Base-by-base conservation (phyloP, 208 protist genomes). In the Leishmania gerbilli region DNA sequence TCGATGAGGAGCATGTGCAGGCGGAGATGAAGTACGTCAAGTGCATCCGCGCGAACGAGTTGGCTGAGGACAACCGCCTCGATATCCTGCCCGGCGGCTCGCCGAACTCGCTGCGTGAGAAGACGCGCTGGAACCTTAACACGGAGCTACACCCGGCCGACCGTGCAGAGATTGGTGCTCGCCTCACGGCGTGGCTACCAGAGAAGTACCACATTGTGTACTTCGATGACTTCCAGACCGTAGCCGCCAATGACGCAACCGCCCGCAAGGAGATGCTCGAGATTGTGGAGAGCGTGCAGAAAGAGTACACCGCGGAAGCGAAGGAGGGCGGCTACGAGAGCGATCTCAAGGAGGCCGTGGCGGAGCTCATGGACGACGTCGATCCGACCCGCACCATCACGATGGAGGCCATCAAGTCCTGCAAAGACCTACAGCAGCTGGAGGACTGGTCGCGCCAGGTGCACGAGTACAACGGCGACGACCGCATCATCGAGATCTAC, bases 151-250 rank as follows among this genome's bases (percentile, higher is more conserved):
- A 96, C 85, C 91, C 91, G 42, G 88, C 88, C 69, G 93, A 96
- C 78, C 87, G 91, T 53, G 88, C 89, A 2, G 93, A 96, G 85
- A 96, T 96, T 60, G 89, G 80, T 40, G 88, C 91, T 27, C 91
- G 93, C 24, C 91, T 96, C 64, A 96, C 91, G 40, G 93, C 93
- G 24, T 96, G 93, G 93, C 93, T 96, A 74, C 93, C 93, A 24
- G 93, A 96, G 91, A 96, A 96, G 87, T 96, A 96, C 84, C 93
- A 96, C 83, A 96, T 96, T 72, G 91, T 96, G 51, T 96, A 96
- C 84, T 93, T 95, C 67, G 93, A 96, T 62, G 93, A 96, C 85
- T 96, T 95, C 85, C 93, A 96, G 80, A 96, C 93, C 4, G 93
- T 96, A 13, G 93, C 93, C 60, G 93, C 93, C 42, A 96, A 96